Base-by-base conservation (phyloP, 345 rosid genomes). In the Geranium brycei region DNA sequence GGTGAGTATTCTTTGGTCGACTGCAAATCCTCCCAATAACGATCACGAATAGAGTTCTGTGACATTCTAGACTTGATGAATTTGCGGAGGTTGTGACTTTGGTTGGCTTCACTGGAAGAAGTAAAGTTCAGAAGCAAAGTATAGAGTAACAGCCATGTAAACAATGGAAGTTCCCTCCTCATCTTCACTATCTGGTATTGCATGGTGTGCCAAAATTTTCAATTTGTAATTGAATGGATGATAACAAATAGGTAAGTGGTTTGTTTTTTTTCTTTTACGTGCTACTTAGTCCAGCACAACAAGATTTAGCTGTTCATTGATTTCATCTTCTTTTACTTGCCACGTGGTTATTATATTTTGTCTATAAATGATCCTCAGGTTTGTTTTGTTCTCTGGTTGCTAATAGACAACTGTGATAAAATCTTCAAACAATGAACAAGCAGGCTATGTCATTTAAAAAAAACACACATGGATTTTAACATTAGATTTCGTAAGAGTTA, bases 11-110 rank as follows among this genome's bases (percentile, higher is more conserved):
- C 14, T 47, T 47, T 47, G 7, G 15, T 13, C 7, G 53, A 8
- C 14, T 47, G 13, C 53, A 47, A 47, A 47, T 47, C 17, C 67
- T 19, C 74, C 62, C 4, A 58, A 75, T 75, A 68, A 18, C 64
- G 69, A 2, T 19, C 31, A 35, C 7, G 64, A 35, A 68, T 76
- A 28, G 71, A 72, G 62, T 68, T 61, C 19, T 15, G 23, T 4
- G 77, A 67, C 60, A 32, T 75, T 47, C 72, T 69, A 56, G 82
- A 76, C 31, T 69, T 38, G 7, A 79, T 51, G 63, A 76, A 62
- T 70, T 51, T 70, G 41, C 74, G 47, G 23, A 76, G 80, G 35
- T 23, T 66, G 17, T 63, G 19, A 17, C 70, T 63, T 57, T 76
- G 82, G 72, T 71, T 73, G 41, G 71, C 80, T 5, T 59, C 41